phyloP scores from a whole-genome alignment of 192 early-diverging fungal genomes.

The Coemansia sp. region DNA sequence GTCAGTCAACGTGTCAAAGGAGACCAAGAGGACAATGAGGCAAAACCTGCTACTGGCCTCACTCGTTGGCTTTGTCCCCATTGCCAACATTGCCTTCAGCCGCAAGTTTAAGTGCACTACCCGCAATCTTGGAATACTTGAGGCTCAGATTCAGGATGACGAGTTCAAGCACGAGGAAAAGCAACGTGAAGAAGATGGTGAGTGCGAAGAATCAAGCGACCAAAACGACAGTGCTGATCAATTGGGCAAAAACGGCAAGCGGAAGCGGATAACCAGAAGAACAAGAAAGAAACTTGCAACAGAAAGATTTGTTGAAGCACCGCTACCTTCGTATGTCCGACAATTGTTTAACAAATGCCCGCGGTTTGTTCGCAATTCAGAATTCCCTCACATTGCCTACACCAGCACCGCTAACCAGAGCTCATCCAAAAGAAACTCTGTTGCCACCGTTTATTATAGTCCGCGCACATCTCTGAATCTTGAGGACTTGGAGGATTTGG shows the following conservation, averaged over 20 bases:
- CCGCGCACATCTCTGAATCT: slow-evolving; percentile 24
- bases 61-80: slow-evolving; percentile 30
- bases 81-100: slow-evolving; percentile 37
- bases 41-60: slow-evolving; percentile 32
- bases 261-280: neutral
- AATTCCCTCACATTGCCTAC: neutral
- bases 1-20: slow-evolving; percentile 8
- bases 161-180: slow-evolving; percentile 5
- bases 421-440: slow-evolving; percentile 2
- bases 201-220: neutral
- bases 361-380: slow-evolving; percentile 19
- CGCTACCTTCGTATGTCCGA: slow-evolving; percentile 22
- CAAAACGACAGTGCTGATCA: neutral
- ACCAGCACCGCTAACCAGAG: neutral
- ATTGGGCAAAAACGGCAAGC: neutral
- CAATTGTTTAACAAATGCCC: slow-evolving; percentile 32
- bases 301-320: neutral
- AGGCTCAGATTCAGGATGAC: slow-evolving; percentile 25
- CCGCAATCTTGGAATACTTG: slow-evolving; percentile 40
- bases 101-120: slow-evolving; percentile 45
- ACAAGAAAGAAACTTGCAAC: neutral
- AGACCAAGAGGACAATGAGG: slow-evolving; percentile 15
- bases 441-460: slow-evolving; percentile 28
- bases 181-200: neutral
- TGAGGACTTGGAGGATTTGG: neutral